phyloP scores from a whole-genome alignment of 805 yeast genomes.

The Saturnispora ahearnii region DNA sequence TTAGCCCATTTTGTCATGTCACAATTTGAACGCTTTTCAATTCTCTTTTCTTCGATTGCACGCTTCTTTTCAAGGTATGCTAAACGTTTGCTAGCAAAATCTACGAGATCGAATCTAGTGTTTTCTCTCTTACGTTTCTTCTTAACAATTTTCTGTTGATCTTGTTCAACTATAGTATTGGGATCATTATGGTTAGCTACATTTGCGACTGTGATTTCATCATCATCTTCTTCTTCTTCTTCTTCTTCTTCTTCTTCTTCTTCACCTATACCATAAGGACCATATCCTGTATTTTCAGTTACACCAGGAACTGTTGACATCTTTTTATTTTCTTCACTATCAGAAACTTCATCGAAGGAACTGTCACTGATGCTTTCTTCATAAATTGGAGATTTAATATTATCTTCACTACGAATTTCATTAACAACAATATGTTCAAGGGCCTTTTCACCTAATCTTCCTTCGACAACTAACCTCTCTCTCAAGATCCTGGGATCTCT shows the following conservation, averaged over 20 bases:
- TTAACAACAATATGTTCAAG: constrained; percentile 42
- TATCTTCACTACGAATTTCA: not conserved
- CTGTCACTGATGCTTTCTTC: constrained; percentile 5
- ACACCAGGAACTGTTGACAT: not conserved
- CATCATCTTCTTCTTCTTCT: not conserved
- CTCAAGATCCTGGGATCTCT: constrained; percentile 66
- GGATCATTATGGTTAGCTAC: not conserved
- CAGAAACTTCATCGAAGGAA: constrained; percentile 9
- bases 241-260: not conserved
- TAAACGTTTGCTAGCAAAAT: constrained; percentile 44
- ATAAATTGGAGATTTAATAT: constrained; percentile 1
- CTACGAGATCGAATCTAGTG: constrained; percentile 42
- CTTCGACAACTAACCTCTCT: constrained; percentile 68
- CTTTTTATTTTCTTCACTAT: not conserved
- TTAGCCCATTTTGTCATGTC: constrained; percentile 27
- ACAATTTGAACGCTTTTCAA: constrained; percentile 25
- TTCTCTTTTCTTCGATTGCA: constrained; percentile 27
- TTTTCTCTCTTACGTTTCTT: constrained; percentile 9
- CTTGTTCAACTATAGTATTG: not conserved
- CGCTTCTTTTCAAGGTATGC: constrained; percentile 29
- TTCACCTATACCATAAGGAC: not conserved
- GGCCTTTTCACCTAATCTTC: constrained; percentile 72
- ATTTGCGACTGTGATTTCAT: not conserved
- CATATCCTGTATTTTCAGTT: not conserved
- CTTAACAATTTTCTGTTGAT: not conserved